A percentile compares a stretch with the other conserved stretches of the same genome.
Conservation (phyloP, 2,329 filamentous ascomycete species). For the Blastomyces silverae region DNA sequence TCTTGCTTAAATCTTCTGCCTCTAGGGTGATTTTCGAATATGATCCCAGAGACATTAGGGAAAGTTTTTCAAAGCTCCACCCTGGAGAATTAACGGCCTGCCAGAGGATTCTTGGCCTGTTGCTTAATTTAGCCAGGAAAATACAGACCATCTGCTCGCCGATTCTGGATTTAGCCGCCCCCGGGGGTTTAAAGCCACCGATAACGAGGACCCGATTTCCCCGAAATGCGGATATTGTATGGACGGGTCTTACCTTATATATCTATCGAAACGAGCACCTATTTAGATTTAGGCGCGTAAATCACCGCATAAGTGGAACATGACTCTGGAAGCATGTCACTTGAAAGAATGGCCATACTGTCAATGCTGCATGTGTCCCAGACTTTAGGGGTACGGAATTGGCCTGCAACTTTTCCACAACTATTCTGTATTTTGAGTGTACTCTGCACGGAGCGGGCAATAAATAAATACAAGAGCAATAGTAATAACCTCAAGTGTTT, state of each 20-base stretch:
- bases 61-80: background rate
- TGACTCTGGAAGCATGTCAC: background rate
- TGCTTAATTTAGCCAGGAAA: background rate
- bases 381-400: background rate
- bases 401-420: background rate
- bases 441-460: background rate
- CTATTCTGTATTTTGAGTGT: background rate
- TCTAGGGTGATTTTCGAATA: slow-evolving; percentile 16
- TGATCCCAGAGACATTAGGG: background rate
- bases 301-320: background rate
- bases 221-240: background rate
- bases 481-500: background rate
- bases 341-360: background rate
- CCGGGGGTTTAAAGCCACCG: background rate
- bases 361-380: background rate
- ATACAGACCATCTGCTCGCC: background rate
- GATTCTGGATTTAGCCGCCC: background rate
- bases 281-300: background rate
- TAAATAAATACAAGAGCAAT: background rate
- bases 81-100: background rate
- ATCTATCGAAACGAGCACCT: background rate
- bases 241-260: background rate
- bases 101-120: background rate
- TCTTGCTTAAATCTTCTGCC: slow-evolving; percentile 20
- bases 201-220: background rate